phyloP scores from a whole-genome alignment of 2,329 filamentous ascomycete genomes.

The Aureobasidium sp. region DNA sequence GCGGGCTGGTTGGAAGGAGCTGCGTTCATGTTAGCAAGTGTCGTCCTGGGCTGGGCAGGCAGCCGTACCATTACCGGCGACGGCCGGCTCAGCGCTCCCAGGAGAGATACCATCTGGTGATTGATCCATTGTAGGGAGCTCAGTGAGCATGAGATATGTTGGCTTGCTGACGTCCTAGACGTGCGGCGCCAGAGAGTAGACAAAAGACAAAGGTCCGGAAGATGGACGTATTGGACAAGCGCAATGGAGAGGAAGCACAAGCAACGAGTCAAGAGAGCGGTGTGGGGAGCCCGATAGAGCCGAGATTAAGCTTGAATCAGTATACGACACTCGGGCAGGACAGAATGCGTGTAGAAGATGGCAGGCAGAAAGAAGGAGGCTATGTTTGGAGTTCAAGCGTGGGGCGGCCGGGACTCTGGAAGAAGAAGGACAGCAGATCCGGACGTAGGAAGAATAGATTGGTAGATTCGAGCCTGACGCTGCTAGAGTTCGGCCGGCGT shows the following conservation, averaged over 20 bases:
- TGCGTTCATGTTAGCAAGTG: neutral
- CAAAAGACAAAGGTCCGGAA: neutral
- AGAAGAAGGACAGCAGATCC: slow-evolving; percentile 8
- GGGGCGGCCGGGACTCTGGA: slow-evolving; percentile 9
- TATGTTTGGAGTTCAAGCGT: slow-evolving; percentile 10
- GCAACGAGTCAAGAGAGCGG: neutral
- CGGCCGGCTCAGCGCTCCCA: neutral
- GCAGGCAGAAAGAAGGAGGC: slow-evolving; percentile 10
- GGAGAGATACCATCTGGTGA: slow-evolving; percentile 6
- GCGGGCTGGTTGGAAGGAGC: neutral
- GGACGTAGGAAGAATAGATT: slow-evolving; percentile 9
- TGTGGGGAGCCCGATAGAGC: neutral
- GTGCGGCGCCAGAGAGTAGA: neutral
- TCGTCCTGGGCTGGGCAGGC: neutral
- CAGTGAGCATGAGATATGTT: neutral
- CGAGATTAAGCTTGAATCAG: neutral
- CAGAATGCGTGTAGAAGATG: neutral
- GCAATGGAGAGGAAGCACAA: neutral
- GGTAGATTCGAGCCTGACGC: slow-evolving; percentile 14
- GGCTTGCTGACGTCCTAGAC: neutral
- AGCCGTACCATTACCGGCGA: neutral
- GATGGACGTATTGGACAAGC: neutral
- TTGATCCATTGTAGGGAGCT: neutral
- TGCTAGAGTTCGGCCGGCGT: slow-evolving; percentile 14
- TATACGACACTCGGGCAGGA: neutral